Evolutionary conservation across 2,329 filamentous ascomycete genomes (phyloP), one percentile per base, ranked within the genome.

Genomic region (Fusarium marasasianum): DNA sequence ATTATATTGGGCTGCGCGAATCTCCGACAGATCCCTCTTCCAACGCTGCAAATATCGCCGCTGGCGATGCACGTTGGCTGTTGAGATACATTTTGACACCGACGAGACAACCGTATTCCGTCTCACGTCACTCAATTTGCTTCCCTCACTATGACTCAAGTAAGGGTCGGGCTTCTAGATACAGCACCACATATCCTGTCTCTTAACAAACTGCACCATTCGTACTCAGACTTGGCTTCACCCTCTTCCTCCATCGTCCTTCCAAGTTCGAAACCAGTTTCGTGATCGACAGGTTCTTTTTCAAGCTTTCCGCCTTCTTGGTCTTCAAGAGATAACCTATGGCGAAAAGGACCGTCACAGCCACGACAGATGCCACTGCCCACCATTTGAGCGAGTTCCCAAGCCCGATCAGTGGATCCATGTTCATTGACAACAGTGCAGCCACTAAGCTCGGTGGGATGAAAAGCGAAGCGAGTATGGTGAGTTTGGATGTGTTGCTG

Each of bases 41-140:
- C 31, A 31, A 31, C 31, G 12, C 31, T 31, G 5, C 22, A 50
- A 20, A 14, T 1, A 33, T 24, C 22, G 7, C 48, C 31, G 48
- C 31, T 35, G 14, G 17, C n/a, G 17, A 5, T 35, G 31, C 48
- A 24, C 8, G 22, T 20, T 20, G 3, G 22, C 48, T 20, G 3
- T 4, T 5, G 1, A 3, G 12, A 6, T 11, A 8, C 3, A 9
- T 3, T 15, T 5, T 12, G 31, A 14, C 12, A 24, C 8, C 3
- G 12, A 33, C 11, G 8, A 51, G 8, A 10, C 11, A 33, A 17
- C 20, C 9, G 9, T 15, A 22, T 14, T 9, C 24, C 8, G 6
- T 45, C 17, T 4, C 12, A 10, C 11, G 5, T 3, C 26, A 15
- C 3, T 29, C 13, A 1, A 22, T 22, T 15, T 15, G 6, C 26